These are phyloP conservation scores for Ramularia collo-cygni DNA, from an alignment of 2,329 filamentous ascomycete genomes.

Conservation along the genomic window DNA sequence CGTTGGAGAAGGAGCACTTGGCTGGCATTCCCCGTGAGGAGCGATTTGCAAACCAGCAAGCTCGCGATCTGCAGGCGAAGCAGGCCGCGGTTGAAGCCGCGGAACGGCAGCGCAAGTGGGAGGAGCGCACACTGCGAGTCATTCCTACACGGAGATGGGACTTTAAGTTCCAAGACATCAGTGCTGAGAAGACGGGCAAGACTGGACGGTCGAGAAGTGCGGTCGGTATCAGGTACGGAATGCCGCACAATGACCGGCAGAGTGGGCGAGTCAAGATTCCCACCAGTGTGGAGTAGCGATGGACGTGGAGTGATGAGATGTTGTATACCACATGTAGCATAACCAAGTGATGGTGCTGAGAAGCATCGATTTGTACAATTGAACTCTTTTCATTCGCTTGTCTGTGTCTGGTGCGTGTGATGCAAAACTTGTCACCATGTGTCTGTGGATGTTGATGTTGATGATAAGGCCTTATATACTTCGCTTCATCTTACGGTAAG, in stretches of 20 bases:
- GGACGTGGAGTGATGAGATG: too few species aligned
- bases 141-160: conserved; percentile 49
- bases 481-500: too few species aligned
- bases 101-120: conserved; percentile 37
- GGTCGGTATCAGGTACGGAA: conserved; percentile 55
- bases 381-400: too few species aligned
- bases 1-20: conserved; percentile 40
- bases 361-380: too few species aligned
- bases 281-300: conserved; percentile 44
- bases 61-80: conserved; percentile 24
- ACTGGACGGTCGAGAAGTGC: conserved; percentile 48
- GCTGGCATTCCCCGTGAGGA: conserved; percentile 32
- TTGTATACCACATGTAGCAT: conserved; percentile 10
- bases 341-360: not conserved
- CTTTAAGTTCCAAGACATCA: conserved; percentile 55
- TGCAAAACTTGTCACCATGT: too few species aligned
- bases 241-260: conserved; percentile 57
- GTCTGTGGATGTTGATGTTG: too few species aligned
- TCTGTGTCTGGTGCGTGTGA: too few species aligned
- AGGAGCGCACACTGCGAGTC: conserved; percentile 36
- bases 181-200: conserved; percentile 47
- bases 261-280: conserved; percentile 58
- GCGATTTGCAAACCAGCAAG: conserved; percentile 39
- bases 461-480: too few species aligned
- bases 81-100: conserved; percentile 33